Evolutionary conservation across 2,329 filamentous ascomycete species (phyloP), one percentile per base, ranked within the genome.

Genomic region (Beauveria rudraprayagi): DNA sequence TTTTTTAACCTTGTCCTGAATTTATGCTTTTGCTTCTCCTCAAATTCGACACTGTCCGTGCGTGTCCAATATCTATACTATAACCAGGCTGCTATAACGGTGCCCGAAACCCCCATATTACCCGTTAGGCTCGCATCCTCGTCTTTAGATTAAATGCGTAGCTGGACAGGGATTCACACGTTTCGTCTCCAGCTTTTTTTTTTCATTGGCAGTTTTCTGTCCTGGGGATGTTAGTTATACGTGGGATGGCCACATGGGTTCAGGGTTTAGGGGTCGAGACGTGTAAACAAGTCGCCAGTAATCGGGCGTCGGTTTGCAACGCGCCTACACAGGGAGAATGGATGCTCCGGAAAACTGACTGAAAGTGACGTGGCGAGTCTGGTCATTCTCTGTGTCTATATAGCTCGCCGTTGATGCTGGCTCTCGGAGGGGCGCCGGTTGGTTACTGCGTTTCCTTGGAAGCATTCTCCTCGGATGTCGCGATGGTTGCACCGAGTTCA

Each of bases 41-140:
- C 28, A 34, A 51, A n/a, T 34, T 51, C 26, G 5, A 28, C 11
- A 37, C 50, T 10, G 34, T 37, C 28, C 28, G 24, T 43, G 22
- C 7, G 34, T 37, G 34, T 37, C 26, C 6, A 10, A 41, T 46
- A 40, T 47, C 43, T 56, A 16, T 48, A 47, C 28, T 48, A 56
- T 26, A n/a, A 47, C 43, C 28, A 37, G 28, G 26, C 8, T 40
- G 9, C 19, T 56, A 56, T 56, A 56, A 47, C 44, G 14, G 43
- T 24, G 30, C 43, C 55, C 44, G 37, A 47, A 24, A 37, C 55
- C 55, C 54, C 55, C 55, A 56, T 56, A 56, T 22, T 19, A 47
- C 11, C 19, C 55, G 41, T 56, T 56, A n/a, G 53, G 53, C 26
- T 46, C n/a, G 10, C 24, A 11, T 54, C 22, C 43, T 56, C 37